Evolutionary conservation across 257 asterid species (phyloP).

Genomic region (Linaria vulgaris): DNA sequence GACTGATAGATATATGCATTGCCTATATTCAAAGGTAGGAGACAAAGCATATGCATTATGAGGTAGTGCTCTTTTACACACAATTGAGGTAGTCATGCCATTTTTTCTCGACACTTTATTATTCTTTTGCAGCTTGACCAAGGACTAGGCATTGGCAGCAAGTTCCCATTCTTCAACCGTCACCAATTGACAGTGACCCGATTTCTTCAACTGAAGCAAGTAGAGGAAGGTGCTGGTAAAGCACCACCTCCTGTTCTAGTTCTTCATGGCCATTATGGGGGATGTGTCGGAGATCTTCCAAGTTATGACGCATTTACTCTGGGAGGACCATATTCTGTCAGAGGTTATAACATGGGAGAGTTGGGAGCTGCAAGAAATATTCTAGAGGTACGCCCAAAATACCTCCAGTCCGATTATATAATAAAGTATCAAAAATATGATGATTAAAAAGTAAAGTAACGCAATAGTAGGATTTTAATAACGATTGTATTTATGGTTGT

Average conservation of each 20-base stretch:
- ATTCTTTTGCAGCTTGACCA: constrained; percentile 74
- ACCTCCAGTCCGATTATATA: constrained; percentile 1
- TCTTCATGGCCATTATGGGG: constrained; percentile 94
- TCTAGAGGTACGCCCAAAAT: constrained; percentile 58
- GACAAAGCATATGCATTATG: neutral
- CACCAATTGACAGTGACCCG: constrained; percentile 80
- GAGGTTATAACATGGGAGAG: constrained; percentile 99
- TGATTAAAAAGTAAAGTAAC: too few species aligned
- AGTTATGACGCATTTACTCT: constrained; percentile 92
- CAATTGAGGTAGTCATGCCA: neutral
- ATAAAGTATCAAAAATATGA: neutral
- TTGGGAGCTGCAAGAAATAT: constrained; percentile 92
- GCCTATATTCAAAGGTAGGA: neutral
- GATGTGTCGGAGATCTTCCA: constrained; percentile 98
- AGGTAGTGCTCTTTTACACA: neutral
- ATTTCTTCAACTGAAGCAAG: constrained; percentile 74
- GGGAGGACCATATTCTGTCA: constrained; percentile 97
- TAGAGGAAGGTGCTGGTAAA: constrained; percentile 92
- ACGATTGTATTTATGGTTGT: constrained; percentile 20
- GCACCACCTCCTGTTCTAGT: constrained; percentile 93
- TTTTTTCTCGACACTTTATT: neutral
- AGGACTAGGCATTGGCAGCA: constrained; percentile 90
- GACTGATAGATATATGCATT: neutral
- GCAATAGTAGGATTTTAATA: too few species aligned
- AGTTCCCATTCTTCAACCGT: constrained; percentile 82